Evolutionary conservation across 768 basidiomycete genomes (phyloP), one percentile per base, ranked within the genome.

Genomic region (Tylopilus rubrobrunneus): DNA sequence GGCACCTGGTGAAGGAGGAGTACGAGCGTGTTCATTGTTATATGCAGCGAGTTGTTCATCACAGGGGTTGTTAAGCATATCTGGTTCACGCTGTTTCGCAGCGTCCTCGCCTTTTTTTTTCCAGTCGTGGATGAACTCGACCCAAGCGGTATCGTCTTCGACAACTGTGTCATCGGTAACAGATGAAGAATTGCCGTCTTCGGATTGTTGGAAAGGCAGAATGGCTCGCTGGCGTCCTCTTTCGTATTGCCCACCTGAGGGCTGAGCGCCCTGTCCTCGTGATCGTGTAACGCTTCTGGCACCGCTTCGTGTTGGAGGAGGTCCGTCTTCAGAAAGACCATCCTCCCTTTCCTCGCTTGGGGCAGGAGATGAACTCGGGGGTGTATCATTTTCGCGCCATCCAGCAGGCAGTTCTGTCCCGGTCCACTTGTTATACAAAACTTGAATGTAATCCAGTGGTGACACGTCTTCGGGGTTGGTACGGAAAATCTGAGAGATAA

Each of bases 71-170:
- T 34, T 2, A 9, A 34, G 23, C 7, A 7, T 9, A 10, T 27
- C 25, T 12, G 11, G 7, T 7, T 43, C 31, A 15, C 17, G n/a
- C 10, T 0, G 19, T 2, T 28, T 34, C 14, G 19, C 21, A 11
- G 12, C 9, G 5, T 6, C 15, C 0, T 44, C 28, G 19, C 45
- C n/a, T 33, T 46, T 14, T 4, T 46, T 46, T 17, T 23, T n/a
- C 45, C 45, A 52, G 7, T 46, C n/a, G 7, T 46, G 51, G 37
- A 52, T 52, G 12, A 31, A 46, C 21, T 46, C 51, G 28, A 40
- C 45, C 51, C 51, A 52, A 1, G 12, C 51, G 15, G 45, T 40
- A 33, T 45, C 28, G 29, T 45, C 45, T 31, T 52, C 51, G 3
- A 46, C 7, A 14, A 36, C 8, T 8, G 44, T 45, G 36, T 39